Evolutionary conservation across 164 flowering plant species (phyloP), one percentile per base, ranked within the genome.

Genomic region (Tinospora cordifolia): DNA sequence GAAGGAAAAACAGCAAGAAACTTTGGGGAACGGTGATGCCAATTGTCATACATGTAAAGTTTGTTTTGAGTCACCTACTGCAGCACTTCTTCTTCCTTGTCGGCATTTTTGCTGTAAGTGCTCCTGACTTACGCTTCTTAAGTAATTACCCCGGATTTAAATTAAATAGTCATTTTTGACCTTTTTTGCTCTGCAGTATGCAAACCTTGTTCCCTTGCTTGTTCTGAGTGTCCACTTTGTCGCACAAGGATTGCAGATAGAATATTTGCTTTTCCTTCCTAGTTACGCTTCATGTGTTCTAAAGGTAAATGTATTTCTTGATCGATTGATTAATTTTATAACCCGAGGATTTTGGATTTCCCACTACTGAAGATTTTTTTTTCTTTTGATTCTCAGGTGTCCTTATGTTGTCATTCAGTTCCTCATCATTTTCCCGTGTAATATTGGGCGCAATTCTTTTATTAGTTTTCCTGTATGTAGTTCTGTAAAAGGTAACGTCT

Each of bases 31-130:
- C 79, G 91, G 88, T 19, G 96, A 90, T 75, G 80, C 81, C 60
- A 92, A 87, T 79, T 89, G 96, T 65, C 96, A 90, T 76, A 71
- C 84, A n/a, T 94, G 97, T 83, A 92, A 91, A 90, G 91, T 91
- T 21, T 92, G 97, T 76, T 91, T 88, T 78, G 97, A 94, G 78
- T 82, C 92, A 22, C 81, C 92, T 25, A 89, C 93, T 13, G 85
- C 99, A n/a, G 87, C 97, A 59, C 85, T 94, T 79, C 97, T 94
- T 79, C 93, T 94, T 44, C 97, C 99, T 6, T 94, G 99, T 66
- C 92, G 97, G 46, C 99, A 94, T 84, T 92, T 94, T 84, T 88
- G 97, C 76, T 84, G 99, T 94, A 79, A 85, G 97, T 80, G 39
- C 65, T 71, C 40, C 36, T 59, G 30, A 25, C 44, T 46, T 59